A percentile compares a stretch with the other conserved stretches of the same genome.
Conservation (phyloP, 179 eudicot species). For the Beta lomatogona region DNA sequence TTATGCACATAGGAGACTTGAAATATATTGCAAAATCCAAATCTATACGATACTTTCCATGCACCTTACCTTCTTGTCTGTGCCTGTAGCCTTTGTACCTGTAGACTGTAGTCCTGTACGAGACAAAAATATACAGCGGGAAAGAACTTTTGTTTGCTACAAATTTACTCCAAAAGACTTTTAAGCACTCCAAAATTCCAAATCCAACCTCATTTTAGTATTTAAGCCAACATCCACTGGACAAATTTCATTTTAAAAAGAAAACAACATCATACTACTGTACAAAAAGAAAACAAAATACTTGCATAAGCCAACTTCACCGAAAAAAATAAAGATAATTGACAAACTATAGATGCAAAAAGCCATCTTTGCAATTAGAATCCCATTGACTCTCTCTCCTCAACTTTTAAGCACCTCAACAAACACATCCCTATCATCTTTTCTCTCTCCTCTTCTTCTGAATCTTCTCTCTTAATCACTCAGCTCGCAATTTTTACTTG, state of each 20-base stretch:
- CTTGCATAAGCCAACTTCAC: background rate
- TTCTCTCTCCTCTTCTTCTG: background rate
- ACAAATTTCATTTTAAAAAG: too few species aligned
- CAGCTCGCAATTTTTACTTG: background rate
- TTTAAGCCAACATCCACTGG: too few species aligned
- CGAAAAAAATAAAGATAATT: background rate
- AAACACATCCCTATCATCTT: background rate
- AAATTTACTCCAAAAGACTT: background rate
- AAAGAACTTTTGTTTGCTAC: background rate
- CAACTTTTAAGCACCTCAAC: background rate
- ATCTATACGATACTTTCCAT: background rate
- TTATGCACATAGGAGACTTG: too few species aligned
- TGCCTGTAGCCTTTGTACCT: too few species aligned
- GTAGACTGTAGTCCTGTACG: background rate
- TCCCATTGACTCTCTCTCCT: conserved; percentile 1
- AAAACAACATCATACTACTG: background rate
- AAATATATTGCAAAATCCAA: too few species aligned
- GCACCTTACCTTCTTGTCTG: background rate
- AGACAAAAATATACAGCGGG: background rate
- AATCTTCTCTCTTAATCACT: background rate
- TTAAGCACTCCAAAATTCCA: too few species aligned
- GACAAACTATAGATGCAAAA: conserved; percentile 18
- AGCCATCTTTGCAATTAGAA: background rate
- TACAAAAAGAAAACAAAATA: background rate
- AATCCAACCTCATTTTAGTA: background rate